These are phyloP conservation scores for Trichoderma sp. DNA, from an alignment of 2,329 filamentous ascomycete species.

Conservation along the genomic window DNA sequence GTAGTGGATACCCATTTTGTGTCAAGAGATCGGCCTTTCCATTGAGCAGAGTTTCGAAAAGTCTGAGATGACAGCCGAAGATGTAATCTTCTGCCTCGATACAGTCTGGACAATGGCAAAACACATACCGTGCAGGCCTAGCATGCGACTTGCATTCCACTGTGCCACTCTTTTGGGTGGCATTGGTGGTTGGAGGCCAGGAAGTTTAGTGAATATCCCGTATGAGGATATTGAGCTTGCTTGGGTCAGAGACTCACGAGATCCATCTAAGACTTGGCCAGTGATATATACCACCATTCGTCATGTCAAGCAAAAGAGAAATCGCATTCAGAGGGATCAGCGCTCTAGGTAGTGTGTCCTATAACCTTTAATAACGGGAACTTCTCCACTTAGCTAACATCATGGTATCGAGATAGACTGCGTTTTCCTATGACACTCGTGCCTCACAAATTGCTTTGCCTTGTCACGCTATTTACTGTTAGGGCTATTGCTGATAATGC, in stretches of 20 bases:
- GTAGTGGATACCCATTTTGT: conserved; percentile 18
- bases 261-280: conserved; percentile 13
- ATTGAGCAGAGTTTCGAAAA: conserved; percentile 18
- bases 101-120: conserved; percentile 13
- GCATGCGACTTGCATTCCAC: conserved; percentile 8
- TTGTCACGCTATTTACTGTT: conserved; percentile 9
- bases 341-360: conserved; percentile 17
- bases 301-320: conserved; percentile 11
- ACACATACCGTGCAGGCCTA: conserved; percentile 8
- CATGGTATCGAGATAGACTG: neutral
- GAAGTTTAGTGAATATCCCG: conserved; percentile 1
- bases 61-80: conserved; percentile 3
- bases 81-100: conserved; percentile 12
- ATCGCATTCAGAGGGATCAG: conserved; percentile 19
- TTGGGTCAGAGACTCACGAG: conserved; percentile 11
- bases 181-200: conserved; percentile 19
- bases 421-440: neutral
- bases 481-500: conserved; percentile 18
- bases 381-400: neutral
- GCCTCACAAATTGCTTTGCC: conserved; percentile 15
- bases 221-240: conserved; percentile 18
- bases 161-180: conserved; percentile 3
- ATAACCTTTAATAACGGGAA: neutral
- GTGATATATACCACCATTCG: conserved; percentile 14
- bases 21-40: neutral